Percentiles rank a stretch among this genome's conserved stretches.
Conservation (phyloP, 495 filamentous ascomycete species). For the Parmelia sp. region DNA sequence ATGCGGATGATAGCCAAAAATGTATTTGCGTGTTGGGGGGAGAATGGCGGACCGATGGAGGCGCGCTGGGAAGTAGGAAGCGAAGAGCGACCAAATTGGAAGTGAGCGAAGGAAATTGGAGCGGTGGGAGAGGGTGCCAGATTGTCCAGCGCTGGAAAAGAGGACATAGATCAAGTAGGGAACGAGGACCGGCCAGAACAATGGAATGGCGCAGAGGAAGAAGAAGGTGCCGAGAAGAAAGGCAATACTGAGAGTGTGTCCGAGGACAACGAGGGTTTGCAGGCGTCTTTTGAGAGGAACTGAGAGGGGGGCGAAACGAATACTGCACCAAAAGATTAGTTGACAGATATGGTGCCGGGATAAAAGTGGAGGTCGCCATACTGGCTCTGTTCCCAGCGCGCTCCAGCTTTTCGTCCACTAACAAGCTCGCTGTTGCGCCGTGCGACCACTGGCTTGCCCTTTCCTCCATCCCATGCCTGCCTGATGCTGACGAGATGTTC, state of each 20-base stretch:
- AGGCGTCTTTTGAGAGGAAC: constrained; percentile 78
- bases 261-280: constrained; percentile 79
- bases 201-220: constrained; percentile 79
- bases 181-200: constrained; percentile 87
- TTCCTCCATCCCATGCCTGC: constrained; percentile 7
- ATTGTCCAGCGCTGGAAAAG: constrained; percentile 66
- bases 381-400: constrained; percentile 31
- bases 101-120: constrained; percentile 65
- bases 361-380: constrained; percentile 14
- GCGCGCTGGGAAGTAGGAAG: constrained; percentile 82
- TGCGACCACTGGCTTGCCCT: constrained; percentile 11
- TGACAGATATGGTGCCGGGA: background rate
- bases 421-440: constrained; percentile 28
- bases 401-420: constrained; percentile 30
- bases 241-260: constrained; percentile 77
- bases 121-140: constrained; percentile 67
- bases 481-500: constrained; percentile 24
- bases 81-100: constrained; percentile 82
- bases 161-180: constrained; percentile 81
- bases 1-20: constrained; percentile 96
- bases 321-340: constrained; percentile 36
- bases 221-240: constrained; percentile 76
- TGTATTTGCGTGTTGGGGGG: constrained; percentile 81
- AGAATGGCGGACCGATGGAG: constrained; percentile 76
- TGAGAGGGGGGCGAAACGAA: constrained; percentile 83